These are phyloP conservation scores for Dalbergia cochinchinensis DNA, from an alignment of 306 rosid genomes.

Conservation along the genomic window DNA sequence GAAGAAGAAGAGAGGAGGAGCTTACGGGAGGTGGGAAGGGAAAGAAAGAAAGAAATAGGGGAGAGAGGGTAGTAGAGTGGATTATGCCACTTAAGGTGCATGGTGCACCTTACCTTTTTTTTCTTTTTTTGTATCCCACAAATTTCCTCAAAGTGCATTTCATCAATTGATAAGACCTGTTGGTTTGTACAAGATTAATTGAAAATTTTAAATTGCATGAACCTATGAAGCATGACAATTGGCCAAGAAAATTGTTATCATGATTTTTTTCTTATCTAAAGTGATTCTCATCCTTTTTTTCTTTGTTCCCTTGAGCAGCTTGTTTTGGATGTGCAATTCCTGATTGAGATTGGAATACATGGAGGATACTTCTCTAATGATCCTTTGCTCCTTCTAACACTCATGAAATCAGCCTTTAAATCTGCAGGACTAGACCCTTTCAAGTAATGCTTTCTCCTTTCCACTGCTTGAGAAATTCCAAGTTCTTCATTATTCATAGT, in stretches of 20 bases:
- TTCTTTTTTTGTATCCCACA: too few species aligned
- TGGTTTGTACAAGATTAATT: neutral
- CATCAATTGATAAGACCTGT: neutral
- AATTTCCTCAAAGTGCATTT: neutral
- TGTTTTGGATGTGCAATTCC: slow-evolving; percentile 76
- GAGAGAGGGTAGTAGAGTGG: too few species aligned
- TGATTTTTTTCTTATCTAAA: slow-evolving; percentile 25
- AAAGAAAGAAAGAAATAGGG: too few species aligned
- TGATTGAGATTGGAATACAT: slow-evolving; percentile 66
- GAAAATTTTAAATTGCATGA: neutral
- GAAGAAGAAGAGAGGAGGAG: too few species aligned
- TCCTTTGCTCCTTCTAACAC: slow-evolving; percentile 60
- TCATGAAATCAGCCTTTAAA: slow-evolving; percentile 67
- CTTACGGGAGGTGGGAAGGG: too few species aligned
- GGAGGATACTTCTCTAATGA: slow-evolving; percentile 74
- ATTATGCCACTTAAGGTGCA: too few species aligned
- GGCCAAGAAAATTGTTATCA: neutral
- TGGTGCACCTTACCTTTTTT: too few species aligned
- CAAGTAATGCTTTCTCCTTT: slow-evolving; percentile 54
- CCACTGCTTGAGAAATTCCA: slow-evolving; percentile 17
- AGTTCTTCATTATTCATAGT: neutral
- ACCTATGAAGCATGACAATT: slow-evolving; percentile 13
- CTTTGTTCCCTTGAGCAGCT: slow-evolving; percentile 54
- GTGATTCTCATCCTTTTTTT: slow-evolving; percentile 30
- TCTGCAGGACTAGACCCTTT: slow-evolving; percentile 66